Percentiles rank a stretch among this genome's conserved stretches.
phyloP scores from a whole-genome alignment of 208 protist species.

The Leishmania braziliensis region DNA sequence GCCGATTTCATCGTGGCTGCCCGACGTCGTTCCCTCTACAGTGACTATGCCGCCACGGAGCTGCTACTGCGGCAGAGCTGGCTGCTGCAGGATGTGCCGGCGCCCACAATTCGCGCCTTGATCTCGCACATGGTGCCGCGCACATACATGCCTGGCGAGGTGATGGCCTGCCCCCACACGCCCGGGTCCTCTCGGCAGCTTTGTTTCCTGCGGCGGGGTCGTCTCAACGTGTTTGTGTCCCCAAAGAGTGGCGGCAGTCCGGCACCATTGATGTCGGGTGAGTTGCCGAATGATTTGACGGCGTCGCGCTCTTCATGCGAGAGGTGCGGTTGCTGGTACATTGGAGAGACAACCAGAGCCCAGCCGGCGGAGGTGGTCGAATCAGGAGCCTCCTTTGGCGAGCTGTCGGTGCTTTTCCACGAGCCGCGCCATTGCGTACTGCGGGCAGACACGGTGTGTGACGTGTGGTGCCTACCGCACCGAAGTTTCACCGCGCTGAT shows the following conservation, averaged over 20 bases:
- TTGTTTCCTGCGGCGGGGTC: constrained; percentile 79
- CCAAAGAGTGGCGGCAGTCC: constrained; percentile 4
- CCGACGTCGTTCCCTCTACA: constrained; percentile 50
- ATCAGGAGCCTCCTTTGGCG: constrained; percentile 78
- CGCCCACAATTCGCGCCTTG: constrained; percentile 68
- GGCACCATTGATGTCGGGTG: neutral
- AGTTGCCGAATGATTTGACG: neutral
- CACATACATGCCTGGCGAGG: constrained; percentile 76
- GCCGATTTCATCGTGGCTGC: constrained; percentile 63
- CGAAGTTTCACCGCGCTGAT: constrained; percentile 59
- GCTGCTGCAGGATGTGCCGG: constrained; percentile 85
- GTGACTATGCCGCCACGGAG: constrained; percentile 77
- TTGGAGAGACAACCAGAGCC: neutral
- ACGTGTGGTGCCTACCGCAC: constrained; percentile 82
- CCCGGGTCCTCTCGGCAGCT: constrained; percentile 51
- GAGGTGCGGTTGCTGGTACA: constrained; percentile 17
- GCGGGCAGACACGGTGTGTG: constrained; percentile 69
- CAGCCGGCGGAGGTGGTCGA: constrained; percentile 38
- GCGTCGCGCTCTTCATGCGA: neutral
- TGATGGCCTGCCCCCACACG: constrained; percentile 76
- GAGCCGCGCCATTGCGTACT: constrained; percentile 79
- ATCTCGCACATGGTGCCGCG: constrained; percentile 68
- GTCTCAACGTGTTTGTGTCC: constrained; percentile 56
- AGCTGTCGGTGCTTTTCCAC: constrained; percentile 82
- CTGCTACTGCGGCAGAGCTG: constrained; percentile 87